Evolutionary conservation across 257 asterid species (phyloP).

Genomic region (Petunia secreta): DNA sequence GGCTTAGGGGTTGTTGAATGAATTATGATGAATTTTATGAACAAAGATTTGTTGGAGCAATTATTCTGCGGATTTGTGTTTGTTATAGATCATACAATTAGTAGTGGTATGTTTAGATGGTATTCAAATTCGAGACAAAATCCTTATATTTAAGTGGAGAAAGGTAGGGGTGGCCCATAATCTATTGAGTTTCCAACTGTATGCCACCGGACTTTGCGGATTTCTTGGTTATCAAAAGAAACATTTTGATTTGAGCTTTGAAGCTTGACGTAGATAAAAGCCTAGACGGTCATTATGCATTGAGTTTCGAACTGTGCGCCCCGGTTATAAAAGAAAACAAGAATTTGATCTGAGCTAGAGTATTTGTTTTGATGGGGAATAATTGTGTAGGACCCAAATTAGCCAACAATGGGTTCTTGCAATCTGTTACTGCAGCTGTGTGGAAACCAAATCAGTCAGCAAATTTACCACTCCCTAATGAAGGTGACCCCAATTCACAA

Average conservation of each 20-base stretch:
- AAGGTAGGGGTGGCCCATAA: no score
- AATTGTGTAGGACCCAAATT: conserved; percentile 68
- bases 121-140: neutral
- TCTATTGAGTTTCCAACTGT: no score
- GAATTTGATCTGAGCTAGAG: conserved; percentile 25
- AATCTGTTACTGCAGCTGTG: conserved; percentile 71
- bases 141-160: no score
- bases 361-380: conserved; percentile 65
- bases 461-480: conserved; percentile 50
- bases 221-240: no score
- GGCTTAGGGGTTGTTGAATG: neutral
- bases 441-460: conserved; percentile 60
- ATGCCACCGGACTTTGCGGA: no score
- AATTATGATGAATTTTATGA: conserved; percentile 4
- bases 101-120: neutral
- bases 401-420: conserved; percentile 74
- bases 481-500: conserved; percentile 36
- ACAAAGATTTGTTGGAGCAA: neutral
- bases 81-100: no score
- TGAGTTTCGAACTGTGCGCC: no score
- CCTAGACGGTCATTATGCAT: no score
- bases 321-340: neutral
- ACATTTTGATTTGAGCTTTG: no score
- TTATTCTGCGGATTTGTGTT: no score
- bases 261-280: no score